Base-by-base conservation (phyloP, 257 asterid genomes). In the Salvia splendens region DNA sequence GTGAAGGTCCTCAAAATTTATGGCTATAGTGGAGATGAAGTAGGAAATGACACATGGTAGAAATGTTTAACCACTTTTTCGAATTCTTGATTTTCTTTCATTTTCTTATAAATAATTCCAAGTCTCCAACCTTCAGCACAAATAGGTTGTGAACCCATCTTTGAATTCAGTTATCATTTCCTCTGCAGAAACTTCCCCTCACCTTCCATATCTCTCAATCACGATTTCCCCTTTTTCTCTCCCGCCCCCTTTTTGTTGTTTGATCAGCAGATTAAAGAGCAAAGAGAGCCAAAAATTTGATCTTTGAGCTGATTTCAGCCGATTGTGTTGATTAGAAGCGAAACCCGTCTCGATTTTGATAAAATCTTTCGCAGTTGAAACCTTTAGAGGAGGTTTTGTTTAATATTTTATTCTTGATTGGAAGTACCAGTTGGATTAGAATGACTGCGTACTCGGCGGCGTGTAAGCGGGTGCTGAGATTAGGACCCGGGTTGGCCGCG, bases 401-500 rank as follows among this genome's bases (percentile, higher is more conserved):
- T 33, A 33, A 1, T 0, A 17, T 17, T 17, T 17, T 17, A 1
- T 50, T 51, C 45, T 46, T 28, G 54, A 35, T 35, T 65, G 35
- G 35, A 15, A 41, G 50, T 57, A 43, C 49, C 51, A 10, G 30
- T 53, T 12, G 64, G 47, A 30, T 62, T 45, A 67, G 30, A 55
- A 86, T 86, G 93, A 85, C 87, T 77, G 87, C 90, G 70, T 73
- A 70, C 46, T 77, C 83, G 80, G 78, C 79, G 75, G 82, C 77
- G 50, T 82, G 80, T 67, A 68, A 75, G 77, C 76, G 87, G 63
- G 87, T 75, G 48, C 60, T 75, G 70, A 65, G 68, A 45, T 51
- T 79, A 35, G 77, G 84, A 52, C 61, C 72, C 36, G 53, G 75
- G 46, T 45, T 75, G 12, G 12, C 51, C 60, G 69, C 81, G 49